Evolutionary conservation across 164 flowering plant species (phyloP), one percentile per base, ranked within the genome.

Genomic region (Berberis vulgaris): DNA sequence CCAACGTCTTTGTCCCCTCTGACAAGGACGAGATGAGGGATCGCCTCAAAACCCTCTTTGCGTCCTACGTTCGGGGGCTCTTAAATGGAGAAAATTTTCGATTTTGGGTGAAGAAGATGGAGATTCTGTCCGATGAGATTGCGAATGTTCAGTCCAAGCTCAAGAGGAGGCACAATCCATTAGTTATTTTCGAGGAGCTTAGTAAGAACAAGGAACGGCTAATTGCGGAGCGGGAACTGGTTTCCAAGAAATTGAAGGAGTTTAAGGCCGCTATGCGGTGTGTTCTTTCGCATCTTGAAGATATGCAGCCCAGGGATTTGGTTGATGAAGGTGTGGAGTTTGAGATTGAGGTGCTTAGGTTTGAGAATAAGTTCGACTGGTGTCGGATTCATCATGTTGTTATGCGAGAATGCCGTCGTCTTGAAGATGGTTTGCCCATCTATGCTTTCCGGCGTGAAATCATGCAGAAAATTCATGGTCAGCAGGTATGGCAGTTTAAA

Each of bases 371-470:
- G 8, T 59, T 69, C 45, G 69, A 82, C 65, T 87, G 91, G 96
- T 49, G 61, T 10, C 76, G 65, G 64, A 71, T 89, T 66, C 76
- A 82, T 68, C 47, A 58, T 41, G 38, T 85, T 59, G 73, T 91
- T 54, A 45, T 57, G 73, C 66, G 97, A 69, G 97, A 94, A 69
- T 71, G 84, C 50, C 68, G 78, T 58, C 63, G 99, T 73, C 77
- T 91, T 39, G 83, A 82, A 5, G 94, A 74, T 45, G 87, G 91
- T 3, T 69, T 91, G 71, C 96, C 96, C 0, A 81, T 91, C 59
- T 88, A 85, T 67, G 78, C 79, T 1, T 73, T 41, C 43, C 67
- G 93, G 47, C 67, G 57, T 66, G 78, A 80, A 8, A 81, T 91
- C 57, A 71, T 91, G 12, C 49, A 26, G 12, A 70, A 73, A 43